Percentiles rank a stretch among this genome's conserved stretches.
phyloP scores from a whole-genome alignment of 345 rosid species.

The Eucalyptus regnans region DNA sequence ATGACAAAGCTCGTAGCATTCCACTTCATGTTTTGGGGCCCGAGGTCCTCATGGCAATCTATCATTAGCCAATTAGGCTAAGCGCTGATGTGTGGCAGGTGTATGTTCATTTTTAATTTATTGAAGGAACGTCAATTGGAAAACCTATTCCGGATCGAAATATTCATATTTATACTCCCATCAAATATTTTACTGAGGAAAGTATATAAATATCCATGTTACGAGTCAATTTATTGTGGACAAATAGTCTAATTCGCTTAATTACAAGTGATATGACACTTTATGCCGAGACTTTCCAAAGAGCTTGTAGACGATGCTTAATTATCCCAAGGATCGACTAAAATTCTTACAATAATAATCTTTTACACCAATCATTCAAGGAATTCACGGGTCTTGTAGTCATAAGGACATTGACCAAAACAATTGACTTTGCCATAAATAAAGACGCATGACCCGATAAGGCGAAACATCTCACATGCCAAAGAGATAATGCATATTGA shows the following conservation, averaged over 20 bases:
- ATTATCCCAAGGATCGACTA: background rate
- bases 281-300: background rate
- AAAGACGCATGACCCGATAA: accelerated
- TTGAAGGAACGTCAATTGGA: background rate
- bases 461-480: accelerated
- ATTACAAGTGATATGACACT: background rate
- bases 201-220: background rate
- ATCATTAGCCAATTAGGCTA: background rate
- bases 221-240: background rate
- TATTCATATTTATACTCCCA: background rate
- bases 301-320: background rate
- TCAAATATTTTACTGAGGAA: background rate
- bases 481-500: accelerated
- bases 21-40: background rate
- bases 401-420: accelerated
- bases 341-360: background rate
- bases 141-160: background rate
- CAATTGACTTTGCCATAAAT: accelerated
- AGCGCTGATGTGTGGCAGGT: background rate
- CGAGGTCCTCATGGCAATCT: background rate
- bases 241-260: background rate
- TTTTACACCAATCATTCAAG: background rate
- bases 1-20: background rate
- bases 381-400: accelerated
- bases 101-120: background rate